Evolutionary conservation across 2,329 filamentous ascomycete species (phyloP).

Genomic region (Lecanosticta acicola): DNA sequence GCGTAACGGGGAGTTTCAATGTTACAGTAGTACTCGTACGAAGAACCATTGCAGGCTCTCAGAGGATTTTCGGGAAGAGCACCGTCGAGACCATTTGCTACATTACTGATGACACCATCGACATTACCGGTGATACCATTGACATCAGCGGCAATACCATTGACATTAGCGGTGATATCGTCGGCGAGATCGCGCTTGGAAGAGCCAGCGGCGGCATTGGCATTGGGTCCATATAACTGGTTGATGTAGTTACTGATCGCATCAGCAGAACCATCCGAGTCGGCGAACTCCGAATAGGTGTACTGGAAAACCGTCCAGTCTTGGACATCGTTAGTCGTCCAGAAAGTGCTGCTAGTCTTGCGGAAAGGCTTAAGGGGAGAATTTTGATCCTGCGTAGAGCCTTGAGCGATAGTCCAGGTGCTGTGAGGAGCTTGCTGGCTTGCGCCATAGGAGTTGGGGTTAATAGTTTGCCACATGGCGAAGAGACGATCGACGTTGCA

Average conservation of each 20-base stretch:
- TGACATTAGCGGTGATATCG: constrained; percentile 6
- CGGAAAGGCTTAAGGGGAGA: constrained; percentile 57
- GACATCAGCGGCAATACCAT: constrained; percentile 4
- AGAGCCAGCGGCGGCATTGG: constrained; percentile 30
- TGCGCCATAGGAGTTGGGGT: constrained; percentile 24
- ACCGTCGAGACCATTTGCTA: background rate
- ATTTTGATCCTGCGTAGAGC: constrained; percentile 17
- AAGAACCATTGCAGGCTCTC: constrained; percentile 37
- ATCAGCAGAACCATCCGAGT: constrained; percentile 33
- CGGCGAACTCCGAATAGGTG: constrained; percentile 63
- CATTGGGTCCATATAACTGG: constrained; percentile 48
- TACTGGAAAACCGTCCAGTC: constrained; percentile 61
- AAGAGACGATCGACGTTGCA: constrained; percentile 32
- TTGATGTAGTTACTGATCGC: constrained; percentile 47
- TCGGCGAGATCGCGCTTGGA: constrained; percentile 19
- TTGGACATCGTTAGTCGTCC: constrained; percentile 59
- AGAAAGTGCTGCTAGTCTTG: constrained; percentile 53
- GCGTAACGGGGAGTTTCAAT: constrained; percentile 57
- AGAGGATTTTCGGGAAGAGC: constrained; percentile 12
- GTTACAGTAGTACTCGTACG: constrained; percentile 65
- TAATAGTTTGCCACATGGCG: constrained; percentile 31
- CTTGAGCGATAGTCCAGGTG: constrained; percentile 29
- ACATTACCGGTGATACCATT: too few relatives aligned
- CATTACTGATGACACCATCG: too few relatives aligned
- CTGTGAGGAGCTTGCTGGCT: constrained; percentile 22